phyloP scores from a whole-genome alignment of 108 stramenopile species.

The Nannochloropsis salina region DNA sequence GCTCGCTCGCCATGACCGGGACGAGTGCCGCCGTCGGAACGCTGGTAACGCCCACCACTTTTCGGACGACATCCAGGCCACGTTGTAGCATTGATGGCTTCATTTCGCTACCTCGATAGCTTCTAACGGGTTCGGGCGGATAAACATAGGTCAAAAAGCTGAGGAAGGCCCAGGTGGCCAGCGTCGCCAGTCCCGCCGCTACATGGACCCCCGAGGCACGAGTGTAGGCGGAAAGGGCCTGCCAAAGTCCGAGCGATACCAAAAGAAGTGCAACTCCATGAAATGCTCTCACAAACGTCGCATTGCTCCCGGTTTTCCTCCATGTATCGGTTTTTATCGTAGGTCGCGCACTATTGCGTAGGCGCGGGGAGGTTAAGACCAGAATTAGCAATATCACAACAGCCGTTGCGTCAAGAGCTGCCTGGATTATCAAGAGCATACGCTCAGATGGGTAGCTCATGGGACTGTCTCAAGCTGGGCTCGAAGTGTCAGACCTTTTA shows the following conservation, averaged over 20 bases:
- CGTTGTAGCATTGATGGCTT: background rate
- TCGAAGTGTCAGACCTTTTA: too few species aligned
- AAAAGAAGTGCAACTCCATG: background rate
- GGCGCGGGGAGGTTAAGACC: background rate
- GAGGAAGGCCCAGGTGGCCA: background rate
- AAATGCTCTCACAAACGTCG: background rate
- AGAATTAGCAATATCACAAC: background rate
- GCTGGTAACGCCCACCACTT: background rate
- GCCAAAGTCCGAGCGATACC: background rate
- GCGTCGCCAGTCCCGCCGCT: background rate
- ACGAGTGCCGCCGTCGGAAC: background rate
- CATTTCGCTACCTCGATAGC: background rate
- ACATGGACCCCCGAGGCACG: background rate
- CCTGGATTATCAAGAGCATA: background rate
- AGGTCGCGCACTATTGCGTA: background rate
- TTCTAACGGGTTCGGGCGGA: background rate
- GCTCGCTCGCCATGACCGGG: background rate
- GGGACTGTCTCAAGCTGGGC: background rate
- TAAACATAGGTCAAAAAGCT: slow-evolving; percentile 1
- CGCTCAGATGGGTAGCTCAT: background rate
- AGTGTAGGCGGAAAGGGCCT: background rate
- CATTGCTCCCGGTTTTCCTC: too few species aligned
- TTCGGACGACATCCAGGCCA: background rate
- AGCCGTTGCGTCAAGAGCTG: background rate
- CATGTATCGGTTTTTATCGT: too few species aligned